Evolutionary conservation across 371 early-diverging fungal genomes (phyloP).

Genomic region (Zychaea mexicana): DNA sequence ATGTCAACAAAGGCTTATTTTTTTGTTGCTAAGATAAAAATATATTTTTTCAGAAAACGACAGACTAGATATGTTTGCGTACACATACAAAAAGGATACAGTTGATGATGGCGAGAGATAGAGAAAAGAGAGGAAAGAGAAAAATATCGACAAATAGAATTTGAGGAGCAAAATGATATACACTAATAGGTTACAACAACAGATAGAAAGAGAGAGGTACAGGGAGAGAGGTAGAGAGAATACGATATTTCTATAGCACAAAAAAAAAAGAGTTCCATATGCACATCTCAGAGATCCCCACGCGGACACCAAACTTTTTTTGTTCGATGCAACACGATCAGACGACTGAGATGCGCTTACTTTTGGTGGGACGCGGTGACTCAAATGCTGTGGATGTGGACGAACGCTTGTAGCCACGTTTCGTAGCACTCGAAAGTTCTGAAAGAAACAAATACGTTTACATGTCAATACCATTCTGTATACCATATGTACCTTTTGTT

Average conservation of each 20-base stretch:
- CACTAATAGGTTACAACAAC: not conserved
- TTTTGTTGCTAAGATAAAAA: not conserved
- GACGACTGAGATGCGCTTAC: conserved; percentile 6
- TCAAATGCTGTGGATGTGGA: not conserved
- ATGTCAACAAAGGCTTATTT: not conserved
- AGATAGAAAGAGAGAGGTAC: not conserved
- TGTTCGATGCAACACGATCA: not conserved
- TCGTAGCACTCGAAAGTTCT: conserved; percentile 4
- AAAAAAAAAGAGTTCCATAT: not conserved
- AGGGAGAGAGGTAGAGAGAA: not conserved
- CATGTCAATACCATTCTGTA: not conserved
- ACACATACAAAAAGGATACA: not conserved
- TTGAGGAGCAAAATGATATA: not conserved
- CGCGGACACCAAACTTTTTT: not conserved
- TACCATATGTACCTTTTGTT: not conserved
- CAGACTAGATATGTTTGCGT: conserved; percentile 1
- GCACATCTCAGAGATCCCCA: not conserved
- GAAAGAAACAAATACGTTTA: not conserved
- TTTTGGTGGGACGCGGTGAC: conserved; percentile 7
- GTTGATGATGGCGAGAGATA: not conserved
- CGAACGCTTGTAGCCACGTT: conserved; percentile 1
- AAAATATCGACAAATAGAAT: not conserved
- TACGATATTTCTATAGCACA: conserved; percentile 8
- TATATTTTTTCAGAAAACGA: not conserved
- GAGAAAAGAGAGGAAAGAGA: not conserved